These are phyloP conservation scores for Colletotrichum salicis DNA, from an alignment of 2,329 filamentous ascomycete species.

Conservation along the genomic window DNA sequence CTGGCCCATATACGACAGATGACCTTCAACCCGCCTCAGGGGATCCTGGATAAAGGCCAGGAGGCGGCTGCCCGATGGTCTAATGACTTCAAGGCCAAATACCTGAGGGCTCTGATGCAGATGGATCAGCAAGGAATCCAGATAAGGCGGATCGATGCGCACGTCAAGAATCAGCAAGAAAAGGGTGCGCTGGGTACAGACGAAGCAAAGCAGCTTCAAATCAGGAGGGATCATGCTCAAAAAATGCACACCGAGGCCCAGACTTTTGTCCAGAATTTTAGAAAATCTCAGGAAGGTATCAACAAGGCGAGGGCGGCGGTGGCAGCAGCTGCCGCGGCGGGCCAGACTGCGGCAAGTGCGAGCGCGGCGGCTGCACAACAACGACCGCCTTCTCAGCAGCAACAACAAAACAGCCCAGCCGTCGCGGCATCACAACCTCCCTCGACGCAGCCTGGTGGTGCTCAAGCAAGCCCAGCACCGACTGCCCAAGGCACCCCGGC, in stretches of 20 bases:
- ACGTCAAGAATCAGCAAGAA: constrained; percentile 54
- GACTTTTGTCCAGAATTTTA: constrained; percentile 58
- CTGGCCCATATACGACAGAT: constrained; percentile 60
- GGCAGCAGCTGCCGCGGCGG: constrained; percentile 36
- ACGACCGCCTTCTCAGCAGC: constrained; percentile 31
- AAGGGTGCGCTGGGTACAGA: constrained; percentile 57
- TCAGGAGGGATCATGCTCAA: constrained; percentile 55
- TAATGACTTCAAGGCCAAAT: constrained; percentile 58
- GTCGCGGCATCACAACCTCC: constrained; percentile 36
- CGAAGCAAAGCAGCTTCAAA: constrained; percentile 56
- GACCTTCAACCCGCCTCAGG: constrained; percentile 56
- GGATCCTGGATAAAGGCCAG: constrained; percentile 52
- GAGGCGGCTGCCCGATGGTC: constrained; percentile 60
- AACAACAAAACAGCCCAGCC: constrained; percentile 30
- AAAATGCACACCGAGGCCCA: constrained; percentile 60
- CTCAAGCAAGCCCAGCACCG: constrained; percentile 10
- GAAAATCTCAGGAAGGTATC: constrained; percentile 55
- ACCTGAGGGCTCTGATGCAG: constrained; percentile 58
- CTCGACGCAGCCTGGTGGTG: constrained; percentile 34
- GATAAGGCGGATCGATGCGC: constrained; percentile 54
- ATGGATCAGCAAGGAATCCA: constrained; percentile 60
- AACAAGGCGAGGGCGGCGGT: constrained; percentile 39
- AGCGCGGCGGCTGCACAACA: constrained; percentile 18
- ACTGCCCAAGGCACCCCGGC: neutral
- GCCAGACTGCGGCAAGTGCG: constrained; percentile 32